Conservation (phyloP, 2,329 filamentous ascomycete genomes). For the Xylaria sp. region DNA sequence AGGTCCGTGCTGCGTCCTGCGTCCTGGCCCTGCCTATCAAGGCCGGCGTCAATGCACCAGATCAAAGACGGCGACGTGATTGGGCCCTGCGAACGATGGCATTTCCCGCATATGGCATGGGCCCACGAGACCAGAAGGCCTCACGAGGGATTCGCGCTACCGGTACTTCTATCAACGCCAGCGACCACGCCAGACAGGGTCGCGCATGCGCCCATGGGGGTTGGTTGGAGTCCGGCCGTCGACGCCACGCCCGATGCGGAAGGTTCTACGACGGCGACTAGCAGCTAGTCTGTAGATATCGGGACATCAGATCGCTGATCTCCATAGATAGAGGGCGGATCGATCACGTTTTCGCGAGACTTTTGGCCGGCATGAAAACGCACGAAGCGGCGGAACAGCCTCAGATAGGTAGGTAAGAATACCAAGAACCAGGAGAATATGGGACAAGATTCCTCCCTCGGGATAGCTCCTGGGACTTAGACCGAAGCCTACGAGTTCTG, state of each 20-base stretch:
- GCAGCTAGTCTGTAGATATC: background rate
- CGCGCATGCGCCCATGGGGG: background rate
- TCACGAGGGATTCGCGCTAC: no score
- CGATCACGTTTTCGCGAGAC: background rate
- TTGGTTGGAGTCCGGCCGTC: background rate
- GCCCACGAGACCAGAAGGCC: no score
- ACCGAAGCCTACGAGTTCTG: no score
- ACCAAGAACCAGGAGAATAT: background rate
- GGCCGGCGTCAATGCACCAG: no score
- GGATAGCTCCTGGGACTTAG: background rate
- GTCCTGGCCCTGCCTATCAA: no score
- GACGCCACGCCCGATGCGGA: conserved; percentile 2
- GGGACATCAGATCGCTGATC: background rate
- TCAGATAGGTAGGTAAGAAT: background rate
- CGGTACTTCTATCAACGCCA: no score
- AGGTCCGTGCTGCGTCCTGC: no score
- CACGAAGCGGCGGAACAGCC: background rate
- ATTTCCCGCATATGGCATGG: no score
- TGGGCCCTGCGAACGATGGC: no score
- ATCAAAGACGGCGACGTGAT: no score
- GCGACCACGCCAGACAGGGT: background rate
- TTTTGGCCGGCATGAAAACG: no score
- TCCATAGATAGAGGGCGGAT: conserved; percentile 4
- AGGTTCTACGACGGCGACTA: conserved; percentile 6
- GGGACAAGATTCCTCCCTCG: background rate